A percentile compares a stretch with the other conserved stretches of the same genome.
Evolutionary conservation across 1,284 basidiomycete species (phyloP).

Genomic region (Ganoderma sp.): DNA sequence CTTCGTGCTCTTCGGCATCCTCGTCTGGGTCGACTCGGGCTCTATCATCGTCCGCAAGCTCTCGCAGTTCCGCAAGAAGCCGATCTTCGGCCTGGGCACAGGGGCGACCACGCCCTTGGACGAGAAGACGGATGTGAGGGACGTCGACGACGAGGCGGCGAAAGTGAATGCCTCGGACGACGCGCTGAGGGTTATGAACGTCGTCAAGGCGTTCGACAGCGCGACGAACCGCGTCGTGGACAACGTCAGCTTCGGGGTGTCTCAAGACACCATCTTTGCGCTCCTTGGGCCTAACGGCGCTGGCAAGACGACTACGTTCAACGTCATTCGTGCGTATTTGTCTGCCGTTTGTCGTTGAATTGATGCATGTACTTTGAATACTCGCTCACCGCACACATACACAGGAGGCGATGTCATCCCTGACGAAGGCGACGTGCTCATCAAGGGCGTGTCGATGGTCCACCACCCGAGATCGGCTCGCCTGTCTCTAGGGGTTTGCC

Average conservation of each 20-base stretch:
- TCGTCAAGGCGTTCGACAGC: constrained; percentile 67
- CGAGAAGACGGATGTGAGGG: constrained; percentile 33
- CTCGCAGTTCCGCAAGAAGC: constrained; percentile 21
- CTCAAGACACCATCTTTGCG: constrained; percentile 69
- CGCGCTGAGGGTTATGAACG: constrained; percentile 65
- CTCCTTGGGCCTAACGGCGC: constrained; percentile 84
- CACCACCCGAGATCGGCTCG: constrained; percentile 64
- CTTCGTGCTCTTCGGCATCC: constrained; percentile 57
- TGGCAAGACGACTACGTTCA: constrained; percentile 81
- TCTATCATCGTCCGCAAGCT: constrained; percentile 47
- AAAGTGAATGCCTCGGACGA: constrained; percentile 56
- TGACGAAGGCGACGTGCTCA: constrained; percentile 68
- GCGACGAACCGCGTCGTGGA: constrained; percentile 66
- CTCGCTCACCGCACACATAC: not conserved
- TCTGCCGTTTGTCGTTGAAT: too few species aligned
- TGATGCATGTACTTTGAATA: not conserved
- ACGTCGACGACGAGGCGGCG: constrained; percentile 61
- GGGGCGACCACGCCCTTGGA: not conserved
- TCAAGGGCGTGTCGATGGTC: constrained; percentile 68
- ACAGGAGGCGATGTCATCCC: constrained; percentile 67
- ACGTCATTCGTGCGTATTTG: constrained; percentile 66
- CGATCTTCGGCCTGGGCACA: not conserved
- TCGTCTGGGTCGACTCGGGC: constrained; percentile 69
- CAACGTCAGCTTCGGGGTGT: constrained; percentile 74
- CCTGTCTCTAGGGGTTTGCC: constrained; percentile 76